phyloP scores from a whole-genome alignment of 345 rosid species.

The Acer yangbiense region DNA sequence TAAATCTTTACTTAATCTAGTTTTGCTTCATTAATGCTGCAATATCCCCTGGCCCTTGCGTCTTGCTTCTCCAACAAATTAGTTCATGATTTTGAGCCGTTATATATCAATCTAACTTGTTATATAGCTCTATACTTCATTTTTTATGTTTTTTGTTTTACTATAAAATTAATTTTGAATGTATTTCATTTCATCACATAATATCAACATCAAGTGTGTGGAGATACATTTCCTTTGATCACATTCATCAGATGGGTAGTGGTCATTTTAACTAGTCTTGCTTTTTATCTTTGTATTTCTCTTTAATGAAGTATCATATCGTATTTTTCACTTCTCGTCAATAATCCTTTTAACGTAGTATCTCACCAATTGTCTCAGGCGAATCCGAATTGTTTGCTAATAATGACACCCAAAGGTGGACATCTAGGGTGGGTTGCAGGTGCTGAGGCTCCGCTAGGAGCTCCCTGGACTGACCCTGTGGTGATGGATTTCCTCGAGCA shows the following conservation, averaged over 20 bases:
- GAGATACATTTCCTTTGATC: neutral
- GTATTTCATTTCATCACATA: neutral
- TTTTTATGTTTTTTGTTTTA: too few species aligned
- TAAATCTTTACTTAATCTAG: neutral
- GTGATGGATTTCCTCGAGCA: conserved; percentile 84
- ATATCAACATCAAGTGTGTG: too few species aligned
- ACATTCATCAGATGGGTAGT: neutral
- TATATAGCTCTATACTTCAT: neutral
- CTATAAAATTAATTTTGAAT: too few species aligned
- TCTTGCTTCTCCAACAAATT: neutral
- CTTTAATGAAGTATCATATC: neutral
- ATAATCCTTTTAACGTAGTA: neutral
- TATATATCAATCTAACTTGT: neutral
- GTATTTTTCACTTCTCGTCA: neutral
- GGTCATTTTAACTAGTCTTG: neutral
- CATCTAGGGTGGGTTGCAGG: conserved; percentile 97
- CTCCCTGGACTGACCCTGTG: conserved; percentile 83
- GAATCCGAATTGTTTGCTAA: conserved; percentile 76
- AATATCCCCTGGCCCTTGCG: neutral
- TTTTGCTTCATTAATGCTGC: neutral
- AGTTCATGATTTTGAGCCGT: neutral
- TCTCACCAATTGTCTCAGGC: conserved; percentile 39
- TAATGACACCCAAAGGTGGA: conserved; percentile 88
- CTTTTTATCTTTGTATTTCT: neutral
- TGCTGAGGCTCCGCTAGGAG: conserved; percentile 66